Evolutionary conservation across 352 stramenopile species (phyloP).

Genomic region (Phytophthora capsici): DNA sequence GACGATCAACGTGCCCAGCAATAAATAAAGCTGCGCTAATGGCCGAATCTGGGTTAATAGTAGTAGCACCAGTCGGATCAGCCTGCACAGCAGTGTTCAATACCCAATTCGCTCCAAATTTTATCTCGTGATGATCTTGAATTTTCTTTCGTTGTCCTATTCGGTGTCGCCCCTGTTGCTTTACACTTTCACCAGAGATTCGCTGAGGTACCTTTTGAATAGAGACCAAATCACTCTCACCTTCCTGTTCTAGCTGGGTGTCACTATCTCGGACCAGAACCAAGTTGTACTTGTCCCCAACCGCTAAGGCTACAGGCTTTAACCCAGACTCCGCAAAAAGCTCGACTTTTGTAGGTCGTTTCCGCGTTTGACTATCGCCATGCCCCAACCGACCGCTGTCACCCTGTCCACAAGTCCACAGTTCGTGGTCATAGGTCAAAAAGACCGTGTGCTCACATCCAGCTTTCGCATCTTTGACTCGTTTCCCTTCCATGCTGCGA

Average conservation of each 20-base stretch:
- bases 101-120: conserved; percentile 34
- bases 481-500: conserved; percentile 49
- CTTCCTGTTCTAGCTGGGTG: conserved; percentile 7
- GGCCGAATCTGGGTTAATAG: conserved; percentile 51
- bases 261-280: conserved; percentile 65
- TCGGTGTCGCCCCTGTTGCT: conserved; percentile 2
- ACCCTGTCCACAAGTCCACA: conserved; percentile 85
- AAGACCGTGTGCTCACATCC: conserved; percentile 83
- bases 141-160: conserved; percentile 7
- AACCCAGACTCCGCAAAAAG: conserved; percentile 54
- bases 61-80: not conserved
- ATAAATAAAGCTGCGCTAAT: conserved; percentile 40
- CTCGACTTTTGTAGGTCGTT: conserved; percentile 66
- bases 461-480: conserved; percentile 73
- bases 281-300: conserved; percentile 90
- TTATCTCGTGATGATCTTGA: not conserved
- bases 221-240: not conserved
- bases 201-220: conserved; percentile 3
- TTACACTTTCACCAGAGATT: not conserved
- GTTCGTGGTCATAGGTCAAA: conserved; percentile 59
- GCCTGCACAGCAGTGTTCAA: conserved; percentile 10
- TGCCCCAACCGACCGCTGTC: conserved; percentile 83
- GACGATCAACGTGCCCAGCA: conserved; percentile 52
- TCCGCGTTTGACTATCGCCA: conserved; percentile 69
- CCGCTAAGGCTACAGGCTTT: conserved; percentile 74